A percentile compares a stretch with the other conserved stretches of the same genome.
These are phyloP conservation scores for Starmera pachycereana DNA, from an alignment of 805 yeast genomes.

Conservation along the genomic window DNA sequence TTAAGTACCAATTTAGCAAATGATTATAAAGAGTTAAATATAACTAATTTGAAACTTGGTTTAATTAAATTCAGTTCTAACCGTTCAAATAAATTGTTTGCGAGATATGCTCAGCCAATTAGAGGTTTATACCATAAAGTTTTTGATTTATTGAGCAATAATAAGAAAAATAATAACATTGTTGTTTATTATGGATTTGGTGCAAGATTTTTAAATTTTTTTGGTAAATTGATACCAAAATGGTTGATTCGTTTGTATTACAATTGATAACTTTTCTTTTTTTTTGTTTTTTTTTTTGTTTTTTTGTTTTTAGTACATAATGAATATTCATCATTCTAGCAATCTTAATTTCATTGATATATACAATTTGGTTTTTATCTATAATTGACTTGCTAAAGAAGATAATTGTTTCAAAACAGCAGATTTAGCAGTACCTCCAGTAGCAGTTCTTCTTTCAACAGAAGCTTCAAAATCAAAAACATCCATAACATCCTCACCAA, in stretches of 20 bases:
- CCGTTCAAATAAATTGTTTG: conserved; percentile 9
- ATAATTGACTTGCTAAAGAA: conserved; percentile 21
- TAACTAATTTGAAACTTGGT: conserved; percentile 36
- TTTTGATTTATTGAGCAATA: conserved; percentile 15
- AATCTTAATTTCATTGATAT: no score
- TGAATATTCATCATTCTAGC: no score
- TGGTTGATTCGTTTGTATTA: conserved; percentile 12
- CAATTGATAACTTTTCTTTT: background rate
- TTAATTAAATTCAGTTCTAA: conserved; percentile 30
- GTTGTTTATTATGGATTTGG: conserved; percentile 16
- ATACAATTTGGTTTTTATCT: no score
- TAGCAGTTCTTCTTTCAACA: conserved; percentile 94
- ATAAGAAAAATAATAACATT: conserved; percentile 3
- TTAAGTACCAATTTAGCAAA: conserved; percentile 27
- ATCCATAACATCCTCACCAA: conserved; percentile 66
- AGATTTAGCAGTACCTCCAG: conserved; percentile 91
- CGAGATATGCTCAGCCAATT: conserved; percentile 14
- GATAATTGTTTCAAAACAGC: conserved; percentile 75
- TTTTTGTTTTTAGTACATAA: no score
- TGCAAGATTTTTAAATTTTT: conserved; percentile 10
- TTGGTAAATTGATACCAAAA: conserved; percentile 13
- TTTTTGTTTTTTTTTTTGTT: no score
- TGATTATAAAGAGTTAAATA: conserved; percentile 30
- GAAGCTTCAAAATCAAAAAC: conserved; percentile 90
- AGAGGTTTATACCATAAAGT: conserved; percentile 12